Base-by-base conservation (phyloP, 495 filamentous ascomycete species). In the Halenospora varia region DNA sequence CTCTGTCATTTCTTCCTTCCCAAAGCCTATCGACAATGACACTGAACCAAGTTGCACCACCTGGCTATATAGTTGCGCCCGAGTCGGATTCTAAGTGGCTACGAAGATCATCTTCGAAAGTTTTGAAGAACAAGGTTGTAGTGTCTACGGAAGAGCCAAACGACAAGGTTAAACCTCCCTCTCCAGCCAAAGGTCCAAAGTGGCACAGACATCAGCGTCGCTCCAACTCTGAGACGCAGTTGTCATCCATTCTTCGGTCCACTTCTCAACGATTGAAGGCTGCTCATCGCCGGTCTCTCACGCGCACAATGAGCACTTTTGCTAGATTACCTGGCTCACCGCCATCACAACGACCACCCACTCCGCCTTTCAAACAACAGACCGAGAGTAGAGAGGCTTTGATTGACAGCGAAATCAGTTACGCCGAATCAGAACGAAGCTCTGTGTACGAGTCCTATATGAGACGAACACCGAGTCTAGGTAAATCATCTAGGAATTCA, bases 191-290 rank as follows among this genome's bases (percentile, higher is more conserved):
- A 20, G 52, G 25, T 24, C 11, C 45, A 19, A 0, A 23, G 8
- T 42, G 17, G 23, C 25, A 10, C n/a, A 19, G 25, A 9, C 19
- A 1, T 22, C 48, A 53, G 2, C 25, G 41, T 19, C 48, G 62
- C 13, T 57, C 62, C 3, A 46, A n/a, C 23, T 57, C 62, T 10
- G 62, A 51, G 22, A 57, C 25, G 2, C 62, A 64, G 19, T 25
- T 64, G 13, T 61, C 62, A 6, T 50, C 53, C 11, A 64, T 64
- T n/a, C 20, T 64, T 22, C 26, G 53, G 20, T 64, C 62, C 10
- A 64, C 62, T 13, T 64, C 62, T 0, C 41, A 64, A 44, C 51
- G 62, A 20, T 35, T 61, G 19, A 61, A 56, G 24, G 4, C 53
- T 9, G 54, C 62, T 24, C 40, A 57, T 24, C 56, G 51, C 53